phyloP scores from a whole-genome alignment of 2,329 filamentous ascomycete genomes.

The Harringtonia lauricola region DNA sequence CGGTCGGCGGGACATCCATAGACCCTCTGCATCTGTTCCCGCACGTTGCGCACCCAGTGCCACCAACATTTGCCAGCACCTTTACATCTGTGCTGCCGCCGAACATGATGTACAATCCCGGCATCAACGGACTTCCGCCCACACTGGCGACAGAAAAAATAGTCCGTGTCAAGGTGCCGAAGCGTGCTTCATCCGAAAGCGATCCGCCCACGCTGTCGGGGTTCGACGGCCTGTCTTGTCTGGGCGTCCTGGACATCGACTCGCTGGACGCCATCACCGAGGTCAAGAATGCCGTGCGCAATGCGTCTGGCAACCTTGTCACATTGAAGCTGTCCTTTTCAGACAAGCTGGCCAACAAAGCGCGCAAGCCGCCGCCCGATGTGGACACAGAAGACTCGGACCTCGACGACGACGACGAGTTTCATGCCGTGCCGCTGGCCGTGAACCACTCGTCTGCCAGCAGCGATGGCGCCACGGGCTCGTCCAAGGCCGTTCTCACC shows the following conservation, averaged over 20 bases:
- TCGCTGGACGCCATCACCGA: slow-evolving; percentile 43
- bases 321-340: slow-evolving; percentile 50
- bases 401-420: slow-evolving; percentile 41
- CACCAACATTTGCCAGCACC: no score
- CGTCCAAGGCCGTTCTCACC: slow-evolving; percentile 34
- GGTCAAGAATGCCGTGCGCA: slow-evolving; percentile 41
- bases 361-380: slow-evolving; percentile 26
- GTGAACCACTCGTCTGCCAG: slow-evolving; percentile 10
- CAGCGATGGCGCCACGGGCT: slow-evolving; percentile 25
- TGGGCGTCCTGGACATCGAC: slow-evolving; percentile 51
- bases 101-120: no score
- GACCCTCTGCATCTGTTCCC: no score
- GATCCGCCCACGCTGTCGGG: slow-evolving; percentile 43
- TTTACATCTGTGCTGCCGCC: no score
- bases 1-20: no score
- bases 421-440: slow-evolving; percentile 12
- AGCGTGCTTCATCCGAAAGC: background rate
- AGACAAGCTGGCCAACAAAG: slow-evolving; percentile 33
- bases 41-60: no score
- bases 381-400: slow-evolving; percentile 31
- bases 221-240: slow-evolving; percentile 41
- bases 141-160: no score
- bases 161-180: no score
- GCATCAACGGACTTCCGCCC: no score
- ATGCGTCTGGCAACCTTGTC: slow-evolving; percentile 41